Evolutionary conservation across 768 basidiomycete genomes (phyloP).

Genomic region (Crepidotus variabilis): DNA sequence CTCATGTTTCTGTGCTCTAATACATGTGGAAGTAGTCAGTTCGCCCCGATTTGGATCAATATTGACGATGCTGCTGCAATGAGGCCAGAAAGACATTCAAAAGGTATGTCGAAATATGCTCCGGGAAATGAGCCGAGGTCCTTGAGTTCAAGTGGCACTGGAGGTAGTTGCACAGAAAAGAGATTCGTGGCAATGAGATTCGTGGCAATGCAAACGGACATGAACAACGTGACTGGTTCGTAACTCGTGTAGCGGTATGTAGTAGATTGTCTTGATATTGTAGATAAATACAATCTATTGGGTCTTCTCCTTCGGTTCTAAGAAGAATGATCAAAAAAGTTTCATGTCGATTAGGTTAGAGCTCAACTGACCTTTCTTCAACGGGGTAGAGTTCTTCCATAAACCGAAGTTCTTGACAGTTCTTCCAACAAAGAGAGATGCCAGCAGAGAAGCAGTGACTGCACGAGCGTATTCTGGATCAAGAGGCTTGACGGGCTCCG

Average conservation of each 20-base stretch:
- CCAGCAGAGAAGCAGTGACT: slow-evolving; percentile 64
- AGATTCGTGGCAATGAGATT: no score
- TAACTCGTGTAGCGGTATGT: background rate
- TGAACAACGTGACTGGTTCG: background rate
- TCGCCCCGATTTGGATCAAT: no score
- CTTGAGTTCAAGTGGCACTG: no score
- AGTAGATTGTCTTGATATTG: background rate
- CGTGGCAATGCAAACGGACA: background rate
- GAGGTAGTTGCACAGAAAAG: no score
- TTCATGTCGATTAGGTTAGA: background rate
- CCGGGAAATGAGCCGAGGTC: no score
- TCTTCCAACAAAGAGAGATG: slow-evolving; percentile 56
- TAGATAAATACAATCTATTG: background rate
- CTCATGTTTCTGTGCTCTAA: no score
- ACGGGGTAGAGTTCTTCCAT: slow-evolving; percentile 19
- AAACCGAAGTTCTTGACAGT: slow-evolving; percentile 62
- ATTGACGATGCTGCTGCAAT: no score
- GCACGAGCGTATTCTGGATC: slow-evolving; percentile 68
- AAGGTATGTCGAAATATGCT: no score
- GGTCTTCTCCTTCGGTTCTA: background rate
- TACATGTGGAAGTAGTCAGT: no score
- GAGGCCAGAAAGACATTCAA: no score
- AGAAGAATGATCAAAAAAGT: background rate
- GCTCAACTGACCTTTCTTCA: slow-evolving; percentile 14
- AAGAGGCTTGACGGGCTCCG: slow-evolving; percentile 40